These are phyloP conservation scores for Sechiopsis laciniata DNA, from an alignment of 306 rosid species.

Conservation along the genomic window DNA sequence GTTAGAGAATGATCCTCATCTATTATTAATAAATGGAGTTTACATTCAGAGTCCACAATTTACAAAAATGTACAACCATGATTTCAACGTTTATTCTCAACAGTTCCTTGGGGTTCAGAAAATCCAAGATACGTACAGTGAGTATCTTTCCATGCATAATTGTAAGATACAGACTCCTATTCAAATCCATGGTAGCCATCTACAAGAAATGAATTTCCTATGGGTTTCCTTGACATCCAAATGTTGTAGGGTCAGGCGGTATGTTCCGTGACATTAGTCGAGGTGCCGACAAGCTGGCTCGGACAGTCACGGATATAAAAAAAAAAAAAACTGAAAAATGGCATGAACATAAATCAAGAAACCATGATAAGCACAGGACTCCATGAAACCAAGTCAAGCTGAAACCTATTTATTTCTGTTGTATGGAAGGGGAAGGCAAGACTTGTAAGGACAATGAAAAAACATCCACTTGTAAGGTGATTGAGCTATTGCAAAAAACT, in stretches of 20 bases:
- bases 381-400: not conserved
- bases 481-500: slow-evolving; percentile 2
- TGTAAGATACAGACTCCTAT: not conserved
- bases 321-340: not conserved
- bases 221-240: no score
- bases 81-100: not conserved
- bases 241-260: no score
- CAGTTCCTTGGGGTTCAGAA: not conserved
- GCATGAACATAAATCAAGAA: slow-evolving; percentile 4
- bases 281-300: no score
- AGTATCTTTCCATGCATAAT: not conserved
- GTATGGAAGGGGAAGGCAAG: no score
- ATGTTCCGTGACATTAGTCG: no score
- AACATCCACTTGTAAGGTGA: no score
- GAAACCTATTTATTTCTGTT: not conserved
- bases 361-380: not conserved
- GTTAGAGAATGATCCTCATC: not conserved
- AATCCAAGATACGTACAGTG: slow-evolving; percentile 7
- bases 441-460: no score
- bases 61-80: not conserved
- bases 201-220: no score
- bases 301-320: no score
- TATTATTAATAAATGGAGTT: not conserved
- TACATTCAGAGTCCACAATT: not conserved
- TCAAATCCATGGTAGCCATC: no score